Base-by-base conservation (phyloP, 306 rosid genomes). In the Fragaria nilgerrensis region DNA sequence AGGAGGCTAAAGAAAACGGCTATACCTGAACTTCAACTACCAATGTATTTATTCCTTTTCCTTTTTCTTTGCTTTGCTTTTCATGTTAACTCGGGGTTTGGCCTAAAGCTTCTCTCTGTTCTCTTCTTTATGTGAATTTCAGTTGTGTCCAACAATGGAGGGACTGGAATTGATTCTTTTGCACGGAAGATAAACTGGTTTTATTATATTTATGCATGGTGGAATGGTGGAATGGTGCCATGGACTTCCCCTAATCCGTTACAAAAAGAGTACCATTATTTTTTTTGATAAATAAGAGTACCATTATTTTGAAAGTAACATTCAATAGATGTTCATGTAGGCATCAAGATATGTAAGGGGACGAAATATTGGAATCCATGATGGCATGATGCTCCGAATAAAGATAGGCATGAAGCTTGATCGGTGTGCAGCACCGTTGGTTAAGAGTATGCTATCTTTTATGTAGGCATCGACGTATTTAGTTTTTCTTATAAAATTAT, bases 1-100 rank as follows among this genome's bases (percentile, higher is more conserved):
- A 59, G 36, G 73, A 67, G 82, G 90, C 78, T 79, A 84, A 81
- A 84, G 82, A 89, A 84, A 90, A 88, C 87, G 91, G 95, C 87
- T 79, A 85, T 72, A 83, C 66, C 84, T 58, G 82, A 77, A 74
- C 81, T 48, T 64, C 72, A 86, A 79, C 77, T 23, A 76, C 80
- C 86, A 79, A 85, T 19, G 92, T 77, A 87, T 87, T 75, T 84
- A 86, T 91, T 88, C 92, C 70, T 36, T 36, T 65, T 62, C 41
- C 3, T 81, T 86, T 84, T 82, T 25, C 55, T 56, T 37, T 78
- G 22, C 52, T 56, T 32, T 32, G 36, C 49, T 70, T 41, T 70
- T 64, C 19, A 11, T 14, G n/a, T 66, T 67, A 56, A 32, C 68
- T 29, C 27, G 36, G 77, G 25, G 68, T 65, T 75, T 79, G 25